Base-by-base conservation (phyloP, 2,329 filamentous ascomycete genomes). In the Pseudogymnoascus sp. region DNA sequence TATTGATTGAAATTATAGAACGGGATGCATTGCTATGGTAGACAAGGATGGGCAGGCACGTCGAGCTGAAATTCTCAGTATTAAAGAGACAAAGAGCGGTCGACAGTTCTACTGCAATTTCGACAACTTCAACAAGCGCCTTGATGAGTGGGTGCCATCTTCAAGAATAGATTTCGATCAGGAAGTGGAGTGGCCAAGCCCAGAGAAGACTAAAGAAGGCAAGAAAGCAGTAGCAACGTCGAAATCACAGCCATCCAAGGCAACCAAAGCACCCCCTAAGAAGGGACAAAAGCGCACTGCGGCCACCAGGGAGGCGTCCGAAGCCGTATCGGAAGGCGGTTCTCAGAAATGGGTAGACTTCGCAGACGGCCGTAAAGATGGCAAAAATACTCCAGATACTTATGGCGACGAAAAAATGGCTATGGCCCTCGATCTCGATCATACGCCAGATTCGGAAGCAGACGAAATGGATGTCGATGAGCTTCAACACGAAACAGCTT, bases 51-150 rank as follows among this genome's bases (percentile, higher is more conserved):
- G 91, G 65, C 87, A 93, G 72, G 83, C 89, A 66, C 88, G 95
- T 70, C 92, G 95, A 78, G 95, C 95, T 70, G 95, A 99, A 75
- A 96, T 99, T 67, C 80, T 99, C n/a, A 95, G 91, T 64, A 96
- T 97, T 70, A 88, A 90, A 72, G 90, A 93, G 65, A 89, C 90
- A 21, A 96, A 96, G 76, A 93, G 91, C 71, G 88, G 89, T 14
- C 88, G 91, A 40, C 89, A 90, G 63, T 97, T 93, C 73, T 97
- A 97, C 76, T 96, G 96, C 71, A 96, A 97, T 75, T 97, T 97
- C 74, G 91, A 96, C 73, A 96, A 96, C 72, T 97, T 97, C 84
- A 97, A 97, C 78, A 97, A 97, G 76, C 82, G 81, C 68, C 76
- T 85, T 11, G 80, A 84, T 78, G 95, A 99, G 80, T 99, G 95